Base-by-base conservation (phyloP, 495 filamentous ascomycete species). In the Poronia punctata region DNA sequence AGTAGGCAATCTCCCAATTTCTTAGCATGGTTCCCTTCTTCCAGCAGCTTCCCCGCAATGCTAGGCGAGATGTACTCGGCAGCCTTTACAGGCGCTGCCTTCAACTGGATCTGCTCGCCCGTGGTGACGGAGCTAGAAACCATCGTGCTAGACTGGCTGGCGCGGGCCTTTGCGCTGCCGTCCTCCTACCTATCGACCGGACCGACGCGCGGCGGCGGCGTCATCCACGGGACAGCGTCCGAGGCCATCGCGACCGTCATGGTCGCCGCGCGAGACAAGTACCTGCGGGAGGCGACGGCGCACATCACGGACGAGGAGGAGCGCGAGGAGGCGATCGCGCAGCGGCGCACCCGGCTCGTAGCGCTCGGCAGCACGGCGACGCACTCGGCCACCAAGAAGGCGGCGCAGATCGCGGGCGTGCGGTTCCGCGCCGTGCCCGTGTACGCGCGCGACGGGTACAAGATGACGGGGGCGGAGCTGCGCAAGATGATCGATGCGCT, bases 51-150 rank as follows among this genome's bases (percentile, higher is more conserved):
- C 63, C 89, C 92, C 0, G 82, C 79, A 31, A 86, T 96, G 57
- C 78, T 98, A 3, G 92, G 88, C 4, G 92, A 98, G 63, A 80
- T 98, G 61, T 98, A 95, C 66, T 84, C 78, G 3, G 78, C 86
- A 1, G 83, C 89, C 3, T 88, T 97, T 57, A 89, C 78, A 6
- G 85, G 84, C 3, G 87, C 92, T 8, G 86, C 86, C 7, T 98
- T 98, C 72, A 96, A 96, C 63, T 98, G 92, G 92, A 76, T 96
- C 34, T 96, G 90, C 61, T 88, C 82, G 3, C 92, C 92, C 1
- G 92, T 84, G 14, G 81, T 92, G n/a, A 98, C 92, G 4, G 92
- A 98, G 57, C 72, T 98, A 30, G 92, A 98, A 67, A 96, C 92
- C 0, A 78, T 94, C 31, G 83, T 95, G 22, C 74, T 97, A 46